Conservation (phyloP, 352 stramenopile genomes). For the Phytophthora sp. region DNA sequence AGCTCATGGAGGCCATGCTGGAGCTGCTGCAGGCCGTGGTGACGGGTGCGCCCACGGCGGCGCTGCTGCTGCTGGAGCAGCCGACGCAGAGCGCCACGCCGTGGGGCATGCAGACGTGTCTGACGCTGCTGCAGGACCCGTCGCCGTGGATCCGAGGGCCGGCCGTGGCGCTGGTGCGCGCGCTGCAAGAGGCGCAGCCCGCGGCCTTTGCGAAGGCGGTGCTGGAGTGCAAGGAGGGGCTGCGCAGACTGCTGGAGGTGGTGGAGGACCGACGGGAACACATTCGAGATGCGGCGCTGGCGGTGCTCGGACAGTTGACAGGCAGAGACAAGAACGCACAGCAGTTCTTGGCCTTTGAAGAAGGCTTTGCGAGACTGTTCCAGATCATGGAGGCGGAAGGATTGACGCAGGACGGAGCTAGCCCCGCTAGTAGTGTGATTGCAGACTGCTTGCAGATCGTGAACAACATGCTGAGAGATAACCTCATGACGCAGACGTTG, state of each 20-base stretch:
- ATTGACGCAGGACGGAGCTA: constrained; percentile 33
- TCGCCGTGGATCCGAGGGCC: constrained; percentile 84
- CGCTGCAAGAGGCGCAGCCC: constrained; percentile 61
- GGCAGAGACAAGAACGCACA: constrained; percentile 74
- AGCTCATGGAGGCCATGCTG: constrained; percentile 86
- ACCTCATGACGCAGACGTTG: constrained; percentile 80
- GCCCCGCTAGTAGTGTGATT: constrained; percentile 52
- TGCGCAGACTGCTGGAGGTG: constrained; percentile 73
- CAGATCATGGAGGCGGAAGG: constrained; percentile 79
- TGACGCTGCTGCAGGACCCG: constrained; percentile 76
- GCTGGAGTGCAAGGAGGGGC: constrained; percentile 70
- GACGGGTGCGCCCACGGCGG: constrained; percentile 35
- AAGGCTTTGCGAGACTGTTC: constrained; percentile 78
- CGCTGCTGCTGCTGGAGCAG: constrained; percentile 46
- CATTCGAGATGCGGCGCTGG: constrained; percentile 76
- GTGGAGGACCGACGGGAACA: constrained; percentile 83
- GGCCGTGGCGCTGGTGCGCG: constrained; percentile 62
- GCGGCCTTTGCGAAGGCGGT: constrained; percentile 50
- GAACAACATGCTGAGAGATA: constrained; percentile 82
- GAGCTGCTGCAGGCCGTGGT: constrained; percentile 74
- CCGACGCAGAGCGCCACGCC: constrained; percentile 5
- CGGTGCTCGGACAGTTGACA: constrained; percentile 73
- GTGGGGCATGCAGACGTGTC: constrained; percentile 65
- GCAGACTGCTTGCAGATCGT: constrained; percentile 81
- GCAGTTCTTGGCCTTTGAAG: constrained; percentile 85